Percentiles rank a stretch among this genome's conserved stretches.
phyloP scores from a whole-genome alignment of 129 eudicot genomes.

The Ambrosia artemisiifolia region DNA sequence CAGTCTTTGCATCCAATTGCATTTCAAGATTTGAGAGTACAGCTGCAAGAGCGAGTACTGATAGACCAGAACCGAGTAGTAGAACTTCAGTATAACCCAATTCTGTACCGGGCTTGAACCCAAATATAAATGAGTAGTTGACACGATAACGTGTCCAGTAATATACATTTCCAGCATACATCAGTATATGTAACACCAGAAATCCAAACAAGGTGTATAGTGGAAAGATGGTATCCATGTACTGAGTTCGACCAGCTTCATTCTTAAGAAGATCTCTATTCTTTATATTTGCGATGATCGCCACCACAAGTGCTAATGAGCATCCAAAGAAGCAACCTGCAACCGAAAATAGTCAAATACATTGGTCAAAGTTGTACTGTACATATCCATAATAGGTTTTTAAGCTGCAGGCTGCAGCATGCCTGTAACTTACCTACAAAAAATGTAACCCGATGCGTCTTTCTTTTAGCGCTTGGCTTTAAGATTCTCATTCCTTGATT shows the following conservation, averaged over 20 bases:
- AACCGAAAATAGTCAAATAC: neutral
- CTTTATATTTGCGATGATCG: constrained; percentile 29
- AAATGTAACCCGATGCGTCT: constrained; percentile 42
- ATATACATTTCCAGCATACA: constrained; percentile 34
- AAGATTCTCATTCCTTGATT: constrained; percentile 14
- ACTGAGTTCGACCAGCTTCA: constrained; percentile 14
- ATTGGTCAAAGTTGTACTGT: neutral
- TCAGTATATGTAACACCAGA: constrained; percentile 40
- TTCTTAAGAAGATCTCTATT: constrained; percentile 36
- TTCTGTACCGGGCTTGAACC: constrained; percentile 48
- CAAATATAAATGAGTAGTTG: constrained; percentile 30
- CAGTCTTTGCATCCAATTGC: constrained; percentile 44
- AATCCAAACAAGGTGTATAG: constrained; percentile 57
- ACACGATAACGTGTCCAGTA: constrained; percentile 35
- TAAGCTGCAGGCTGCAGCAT: neutral
- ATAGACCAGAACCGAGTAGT: constrained; percentile 47
- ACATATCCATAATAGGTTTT: neutral
- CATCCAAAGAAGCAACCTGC: constrained; percentile 67
- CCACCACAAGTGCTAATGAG: constrained; percentile 56
- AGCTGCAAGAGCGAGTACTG: constrained; percentile 15
- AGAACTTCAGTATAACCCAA: constrained; percentile 51
- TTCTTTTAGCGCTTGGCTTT: constrained; percentile 40
- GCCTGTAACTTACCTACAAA: constrained; percentile 32
- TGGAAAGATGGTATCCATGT: constrained; percentile 65
- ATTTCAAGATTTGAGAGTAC: constrained; percentile 38